Evolutionary conservation across 2,329 filamentous ascomycete genomes (phyloP), one percentile per base, ranked within the genome.

Genomic region (Colletotrichum tofieldiae): DNA sequence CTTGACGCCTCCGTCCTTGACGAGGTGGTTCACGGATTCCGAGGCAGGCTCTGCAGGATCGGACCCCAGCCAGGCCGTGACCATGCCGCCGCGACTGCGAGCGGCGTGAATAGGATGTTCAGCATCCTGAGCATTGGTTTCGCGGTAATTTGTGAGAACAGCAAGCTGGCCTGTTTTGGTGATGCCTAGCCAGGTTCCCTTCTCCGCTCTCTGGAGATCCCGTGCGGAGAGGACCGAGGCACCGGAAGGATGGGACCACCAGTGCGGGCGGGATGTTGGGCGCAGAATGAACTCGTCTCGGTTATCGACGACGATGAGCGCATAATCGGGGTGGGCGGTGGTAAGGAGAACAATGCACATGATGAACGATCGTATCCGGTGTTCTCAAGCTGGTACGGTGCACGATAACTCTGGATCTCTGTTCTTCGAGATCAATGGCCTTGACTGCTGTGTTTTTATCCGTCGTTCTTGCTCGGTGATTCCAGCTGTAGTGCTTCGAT

Each of bases 301-400:
- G 81, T 96, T 96, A 83, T 95, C 90, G 79, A 95, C 85, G 72
- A 94, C 83, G 76, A 96, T 93, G 72, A 95, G 86, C 35, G 92
- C 88, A 82, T 95, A 95, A 75, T 88, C 85, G 12, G 93, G 93
- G 79, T 95, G 93, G 56, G 92, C 88, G 23, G 93, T 95, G 35
- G 93, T 94, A 71, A 94, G 84, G 56, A 95, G 85, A 60, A 91
- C 91, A 82, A 95, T 95, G 80, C 93, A 95, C 93, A 95, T 95
- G 70, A 9, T n/a, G 56, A 47, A 56, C 47, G 56, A n/a, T 29
- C 23, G 32, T 32, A 26, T 11, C 29, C 54, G 43, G 20, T 61
- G 16, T 66, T n/a, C 26, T 29, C 23, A 14, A 39, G 29, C 7
- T 41, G 61, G 29, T 26, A 4, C 4, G 20, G 18, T 16, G n/a